A percentile compares a stretch with the other conserved stretches of the same genome.
phyloP scores from a whole-genome alignment of 805 yeast species.

The Teunomyces lycoperdinae region DNA sequence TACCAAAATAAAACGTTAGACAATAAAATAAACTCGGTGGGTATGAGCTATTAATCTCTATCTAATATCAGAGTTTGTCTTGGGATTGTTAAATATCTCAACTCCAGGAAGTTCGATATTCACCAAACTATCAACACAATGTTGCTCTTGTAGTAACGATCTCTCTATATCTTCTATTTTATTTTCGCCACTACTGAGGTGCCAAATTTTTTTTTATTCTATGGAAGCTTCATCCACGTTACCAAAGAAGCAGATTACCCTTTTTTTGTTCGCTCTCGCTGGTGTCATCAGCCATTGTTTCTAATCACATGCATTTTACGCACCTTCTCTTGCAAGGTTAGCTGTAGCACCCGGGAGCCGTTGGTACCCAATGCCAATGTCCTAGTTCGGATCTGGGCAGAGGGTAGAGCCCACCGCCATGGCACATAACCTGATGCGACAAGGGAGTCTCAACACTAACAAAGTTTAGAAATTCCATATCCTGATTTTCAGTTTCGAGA shows the following conservation, averaged over 20 bases:
- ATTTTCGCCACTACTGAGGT: not conserved
- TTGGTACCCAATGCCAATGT: not conserved
- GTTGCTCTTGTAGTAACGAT: not conserved
- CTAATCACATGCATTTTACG: not conserved
- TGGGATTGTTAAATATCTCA: not conserved
- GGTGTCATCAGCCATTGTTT: not conserved
- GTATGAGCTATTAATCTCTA: too few relatives aligned
- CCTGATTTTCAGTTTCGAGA: not conserved
- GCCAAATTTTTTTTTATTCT: not conserved
- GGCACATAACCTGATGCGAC: not conserved
- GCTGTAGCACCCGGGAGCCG: too few relatives aligned
- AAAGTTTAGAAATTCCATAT: not conserved
- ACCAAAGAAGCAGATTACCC: not conserved
- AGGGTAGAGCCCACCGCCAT: not conserved
- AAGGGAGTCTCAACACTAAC: not conserved
- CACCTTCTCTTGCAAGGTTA: not conserved
- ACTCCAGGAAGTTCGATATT: not conserved
- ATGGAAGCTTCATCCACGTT: not conserved
- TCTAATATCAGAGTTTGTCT: not conserved
- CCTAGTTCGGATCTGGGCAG: slow-evolving; percentile 1
- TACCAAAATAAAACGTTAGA: slow-evolving; percentile 3
- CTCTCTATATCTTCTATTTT: slow-evolving; percentile 1
- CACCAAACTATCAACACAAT: not conserved
- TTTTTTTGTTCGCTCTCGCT: not conserved
- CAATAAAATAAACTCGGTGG: slow-evolving; percentile 1